phyloP scores from a whole-genome alignment of 2,329 filamentous ascomycete species.

The Aureobasidium melanogenum region DNA sequence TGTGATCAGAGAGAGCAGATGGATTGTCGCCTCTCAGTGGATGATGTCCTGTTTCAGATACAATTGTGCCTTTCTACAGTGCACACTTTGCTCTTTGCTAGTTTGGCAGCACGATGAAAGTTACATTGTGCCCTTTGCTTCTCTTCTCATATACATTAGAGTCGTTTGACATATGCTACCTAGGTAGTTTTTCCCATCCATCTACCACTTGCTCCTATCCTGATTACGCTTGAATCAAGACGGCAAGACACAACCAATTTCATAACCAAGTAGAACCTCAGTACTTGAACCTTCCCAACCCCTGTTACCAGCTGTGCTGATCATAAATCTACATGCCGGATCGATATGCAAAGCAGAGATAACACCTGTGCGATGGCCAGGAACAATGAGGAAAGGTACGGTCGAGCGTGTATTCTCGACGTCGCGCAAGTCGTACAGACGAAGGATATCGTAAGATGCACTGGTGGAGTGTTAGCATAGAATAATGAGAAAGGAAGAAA shows the following conservation, averaged over 20 bases:
- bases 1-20: no score
- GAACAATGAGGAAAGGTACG: slow-evolving; percentile 92
- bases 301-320: slow-evolving; percentile 81
- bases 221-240: background rate
- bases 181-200: background rate
- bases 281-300: slow-evolving; percentile 91
- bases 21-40: no score
- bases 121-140: no score
- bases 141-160: background rate
- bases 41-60: no score
- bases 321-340: slow-evolving; percentile 79
- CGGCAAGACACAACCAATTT: slow-evolving; percentile 47
- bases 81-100: no score
- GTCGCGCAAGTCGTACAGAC: slow-evolving; percentile 73
- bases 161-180: background rate
- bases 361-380: slow-evolving; percentile 79
- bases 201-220: no score
- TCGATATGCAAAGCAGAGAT: slow-evolving; percentile 83
- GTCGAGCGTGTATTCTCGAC: slow-evolving; percentile 50
- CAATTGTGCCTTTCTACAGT: no score
- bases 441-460: slow-evolving; percentile 85
- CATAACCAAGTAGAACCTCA: slow-evolving; percentile 88
- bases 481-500: background rate
- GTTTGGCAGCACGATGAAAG: no score
- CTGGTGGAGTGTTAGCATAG: slow-evolving; percentile 33